Evolutionary conservation across 352 stramenopile species (phyloP).

Genomic region (Chrysophaeum taylorii): DNA sequence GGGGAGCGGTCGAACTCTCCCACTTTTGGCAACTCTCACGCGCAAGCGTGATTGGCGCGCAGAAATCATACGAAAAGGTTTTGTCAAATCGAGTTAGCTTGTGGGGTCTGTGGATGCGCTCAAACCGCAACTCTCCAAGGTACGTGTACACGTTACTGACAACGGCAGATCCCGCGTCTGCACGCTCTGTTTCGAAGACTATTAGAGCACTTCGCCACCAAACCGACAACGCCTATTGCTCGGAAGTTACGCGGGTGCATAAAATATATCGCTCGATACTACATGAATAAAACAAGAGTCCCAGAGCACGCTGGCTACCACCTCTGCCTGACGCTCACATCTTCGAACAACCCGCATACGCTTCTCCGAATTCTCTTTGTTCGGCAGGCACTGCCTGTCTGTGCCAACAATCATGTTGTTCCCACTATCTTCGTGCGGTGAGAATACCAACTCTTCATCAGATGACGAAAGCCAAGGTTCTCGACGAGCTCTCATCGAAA

Average conservation of each 20-base stretch:
- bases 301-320: too few relatives aligned
- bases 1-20: neutral
- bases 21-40: neutral
- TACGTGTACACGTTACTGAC: constrained; percentile 53
- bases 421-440: too few relatives aligned
- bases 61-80: constrained; percentile 32
- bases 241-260: neutral
- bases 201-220: constrained; percentile 43
- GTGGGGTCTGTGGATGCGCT: constrained; percentile 38
- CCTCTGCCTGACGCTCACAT: constrained; percentile 20
- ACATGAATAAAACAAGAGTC: constrained; percentile 35
- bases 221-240: constrained; percentile 30
- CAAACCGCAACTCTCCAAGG: constrained; percentile 39
- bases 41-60: neutral
- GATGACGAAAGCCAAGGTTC: constrained; percentile 40
- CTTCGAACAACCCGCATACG: neutral
- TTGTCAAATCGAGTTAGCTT: constrained; percentile 42
- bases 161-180: constrained; percentile 36
- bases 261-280: constrained; percentile 6
- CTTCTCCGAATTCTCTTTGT: constrained; percentile 14
- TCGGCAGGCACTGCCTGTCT: neutral
- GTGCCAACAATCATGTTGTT: constrained; percentile 23
- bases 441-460: constrained; percentile 30
- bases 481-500: constrained; percentile 48
- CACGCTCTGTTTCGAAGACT: constrained; percentile 51